Percentiles rank a stretch among this genome's conserved stretches.
Evolutionary conservation across 2,329 filamentous ascomycete species (phyloP).

Genomic region (Diaporthe capsici): DNA sequence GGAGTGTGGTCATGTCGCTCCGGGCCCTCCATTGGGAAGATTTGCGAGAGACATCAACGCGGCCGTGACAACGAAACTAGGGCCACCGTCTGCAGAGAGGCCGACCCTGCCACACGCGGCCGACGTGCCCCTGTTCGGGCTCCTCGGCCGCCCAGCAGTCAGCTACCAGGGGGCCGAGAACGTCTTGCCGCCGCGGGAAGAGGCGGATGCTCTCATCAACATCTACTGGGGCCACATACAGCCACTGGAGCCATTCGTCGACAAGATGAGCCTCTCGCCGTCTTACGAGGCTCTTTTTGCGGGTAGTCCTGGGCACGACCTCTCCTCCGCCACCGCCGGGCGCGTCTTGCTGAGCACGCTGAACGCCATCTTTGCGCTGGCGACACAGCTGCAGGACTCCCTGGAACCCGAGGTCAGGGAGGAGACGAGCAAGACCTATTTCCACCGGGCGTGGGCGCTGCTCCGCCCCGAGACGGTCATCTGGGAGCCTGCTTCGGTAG

Average conservation of each 20-base stretch:
- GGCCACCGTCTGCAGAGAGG: neutral
- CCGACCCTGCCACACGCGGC: neutral
- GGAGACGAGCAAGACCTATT: slow-evolving; percentile 57
- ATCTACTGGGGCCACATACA: slow-evolving; percentile 63
- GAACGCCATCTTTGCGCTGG: slow-evolving; percentile 62
- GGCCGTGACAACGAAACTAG: slow-evolving; percentile 12
- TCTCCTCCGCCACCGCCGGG: neutral
- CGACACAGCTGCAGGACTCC: slow-evolving; percentile 59
- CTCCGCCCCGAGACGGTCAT: slow-evolving; percentile 54
- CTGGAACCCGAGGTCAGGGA: slow-evolving; percentile 56
- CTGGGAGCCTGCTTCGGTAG: slow-evolving; percentile 59
- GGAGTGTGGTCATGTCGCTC: slow-evolving; percentile 39
- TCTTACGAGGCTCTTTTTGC: slow-evolving; percentile 59
- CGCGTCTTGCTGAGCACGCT: slow-evolving; percentile 59
- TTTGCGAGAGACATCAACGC: neutral
- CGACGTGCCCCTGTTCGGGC: neutral
- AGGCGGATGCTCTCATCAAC: slow-evolving; percentile 60
- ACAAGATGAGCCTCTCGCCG: slow-evolving; percentile 53
- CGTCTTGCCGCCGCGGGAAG: slow-evolving; percentile 59
- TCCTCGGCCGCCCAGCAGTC: neutral
- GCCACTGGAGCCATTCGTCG: slow-evolving; percentile 61
- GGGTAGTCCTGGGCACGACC: slow-evolving; percentile 54
- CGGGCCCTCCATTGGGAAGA: neutral
- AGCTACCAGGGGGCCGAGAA: slow-evolving; percentile 47
- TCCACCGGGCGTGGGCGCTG: slow-evolving; percentile 57